These are phyloP conservation scores for Calamus simplicifolius DNA, from an alignment of 176 grass and related monocot species.

Conservation along the genomic window DNA sequence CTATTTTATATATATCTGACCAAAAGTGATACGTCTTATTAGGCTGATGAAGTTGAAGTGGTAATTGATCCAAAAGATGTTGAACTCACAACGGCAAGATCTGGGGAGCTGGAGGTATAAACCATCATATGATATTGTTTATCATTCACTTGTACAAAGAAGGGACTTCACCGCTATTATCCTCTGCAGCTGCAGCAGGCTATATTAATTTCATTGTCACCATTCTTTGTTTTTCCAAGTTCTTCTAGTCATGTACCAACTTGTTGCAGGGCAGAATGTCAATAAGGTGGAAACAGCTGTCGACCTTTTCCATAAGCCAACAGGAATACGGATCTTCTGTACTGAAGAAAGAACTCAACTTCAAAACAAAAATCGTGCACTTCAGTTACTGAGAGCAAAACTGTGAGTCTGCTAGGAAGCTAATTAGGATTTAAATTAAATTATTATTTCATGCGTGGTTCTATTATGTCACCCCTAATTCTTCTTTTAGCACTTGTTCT, in stretches of 20 bases:
- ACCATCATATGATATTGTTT: too few relatives aligned
- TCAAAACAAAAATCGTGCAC: slow-evolving; percentile 84
- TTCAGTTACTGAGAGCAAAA: slow-evolving; percentile 92
- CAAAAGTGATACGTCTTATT: slow-evolving; percentile 3
- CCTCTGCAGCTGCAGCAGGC: too few relatives aligned
- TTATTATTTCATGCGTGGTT: neutral
- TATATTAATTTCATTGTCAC: too few relatives aligned
- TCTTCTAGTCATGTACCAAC: slow-evolving; percentile 10
- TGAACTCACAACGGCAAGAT: slow-evolving; percentile 90
- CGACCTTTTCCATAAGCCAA: slow-evolving; percentile 93
- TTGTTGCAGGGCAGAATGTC: slow-evolving; percentile 84
- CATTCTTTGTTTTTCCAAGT: too few relatives aligned
- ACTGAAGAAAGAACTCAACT: slow-evolving; percentile 93
- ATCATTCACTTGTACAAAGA: too few relatives aligned
- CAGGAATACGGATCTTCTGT: slow-evolving; percentile 95
- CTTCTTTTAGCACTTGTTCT: too few relatives aligned
- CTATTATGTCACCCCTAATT: too few relatives aligned
- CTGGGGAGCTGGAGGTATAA: slow-evolving; percentile 96
- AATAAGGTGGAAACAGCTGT: slow-evolving; percentile 99
- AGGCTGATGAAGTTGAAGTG: slow-evolving; percentile 96
- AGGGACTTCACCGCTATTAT: too few relatives aligned
- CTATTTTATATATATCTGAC: too few relatives aligned
- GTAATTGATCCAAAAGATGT: slow-evolving; percentile 96
- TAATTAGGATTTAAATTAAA: neutral
- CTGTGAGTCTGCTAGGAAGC: slow-evolving; percentile 43